Conservation (phyloP, 805 yeast species). For the Hanseniaspora taiwanica region DNA sequence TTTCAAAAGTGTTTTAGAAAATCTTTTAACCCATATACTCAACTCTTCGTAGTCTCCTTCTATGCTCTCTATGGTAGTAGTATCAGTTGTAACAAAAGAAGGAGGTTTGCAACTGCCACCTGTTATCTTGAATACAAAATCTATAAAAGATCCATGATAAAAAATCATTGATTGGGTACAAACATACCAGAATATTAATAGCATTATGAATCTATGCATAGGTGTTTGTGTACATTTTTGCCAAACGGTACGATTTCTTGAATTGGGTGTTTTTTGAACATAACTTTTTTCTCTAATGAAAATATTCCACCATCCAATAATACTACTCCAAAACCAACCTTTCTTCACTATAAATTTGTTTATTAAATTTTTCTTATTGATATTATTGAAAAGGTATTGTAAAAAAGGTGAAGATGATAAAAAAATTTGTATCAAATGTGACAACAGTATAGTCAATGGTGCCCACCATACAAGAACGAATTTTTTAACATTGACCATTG, state of each 20-base stretch:
- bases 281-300: neutral
- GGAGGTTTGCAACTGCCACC: conserved; percentile 58
- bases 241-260: neutral
- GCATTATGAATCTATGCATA: conserved; percentile 32
- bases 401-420: neutral
- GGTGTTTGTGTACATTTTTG: conserved; percentile 8
- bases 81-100: neutral
- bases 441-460: neutral
- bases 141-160: conserved; percentile 79
- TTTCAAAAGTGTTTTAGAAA: neutral
- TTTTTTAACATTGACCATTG: neutral
- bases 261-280: neutral
- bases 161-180: conserved; percentile 71
- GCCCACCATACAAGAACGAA: neutral
- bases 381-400: neutral
- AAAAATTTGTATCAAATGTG: neutral
- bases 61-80: neutral
- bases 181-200: conserved; percentile 71
- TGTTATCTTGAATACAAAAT: conserved; percentile 57
- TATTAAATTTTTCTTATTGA: conserved; percentile 20
- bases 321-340: conserved; percentile 88
- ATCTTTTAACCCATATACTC: neutral
- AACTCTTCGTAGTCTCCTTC: neutral
- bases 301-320: conserved; percentile 22
- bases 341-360: conserved; percentile 68